Evolutionary conservation across 148 eudicot genomes (phyloP), one percentile per base, ranked within the genome.

Genomic region (Rhododendron simsii): DNA sequence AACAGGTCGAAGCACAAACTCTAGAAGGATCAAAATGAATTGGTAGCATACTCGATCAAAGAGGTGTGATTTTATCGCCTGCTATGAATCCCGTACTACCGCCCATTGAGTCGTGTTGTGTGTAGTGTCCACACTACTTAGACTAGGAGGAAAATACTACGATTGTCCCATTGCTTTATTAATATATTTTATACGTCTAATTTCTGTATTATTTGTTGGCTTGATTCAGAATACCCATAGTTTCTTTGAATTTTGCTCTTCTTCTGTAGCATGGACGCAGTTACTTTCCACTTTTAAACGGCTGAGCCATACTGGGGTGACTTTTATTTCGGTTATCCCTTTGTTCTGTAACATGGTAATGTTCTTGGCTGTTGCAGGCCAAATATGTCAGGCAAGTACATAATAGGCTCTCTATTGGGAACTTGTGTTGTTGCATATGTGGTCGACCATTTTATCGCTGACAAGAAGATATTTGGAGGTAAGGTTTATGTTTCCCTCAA

Each of bases 391-490:
- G 65, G 55, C 81, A 41, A 77, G 51, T 50, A 71, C 75, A 82
- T 86, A 86, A 6, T 57, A 15, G 65, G 75, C 26, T 37, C 86
- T 51, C 7, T 89, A 65, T 18, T 78, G 30, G 90, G 85, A 48
- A 30, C 88, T 39, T 39, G 73, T 73, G 86, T 28, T 75, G 3
- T 83, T 76, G 86, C 65, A 71, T 86, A 85, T 23, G 9, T 74
- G 8, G 81, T 71, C 73, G 90, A 90, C 88, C 20, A 83, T 69
- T 4, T 85, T 11, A 73, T 90, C 33, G 75, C 91, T 45, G 89
- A 90, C 81, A 61, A 81, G 75, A 90, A 90, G 89, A 63, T 90
- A 2, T 90, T 90, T 81, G 91, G 91, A 75, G 91, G 91, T 84
- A 85, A 89, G 2, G 33, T 51, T 33, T 14, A 69, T 30, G 75